Percentiles rank a stretch among this genome's conserved stretches.
Evolutionary conservation across 345 rosid genomes (phyloP).

Genomic region (Atalantia buxifolia): DNA sequence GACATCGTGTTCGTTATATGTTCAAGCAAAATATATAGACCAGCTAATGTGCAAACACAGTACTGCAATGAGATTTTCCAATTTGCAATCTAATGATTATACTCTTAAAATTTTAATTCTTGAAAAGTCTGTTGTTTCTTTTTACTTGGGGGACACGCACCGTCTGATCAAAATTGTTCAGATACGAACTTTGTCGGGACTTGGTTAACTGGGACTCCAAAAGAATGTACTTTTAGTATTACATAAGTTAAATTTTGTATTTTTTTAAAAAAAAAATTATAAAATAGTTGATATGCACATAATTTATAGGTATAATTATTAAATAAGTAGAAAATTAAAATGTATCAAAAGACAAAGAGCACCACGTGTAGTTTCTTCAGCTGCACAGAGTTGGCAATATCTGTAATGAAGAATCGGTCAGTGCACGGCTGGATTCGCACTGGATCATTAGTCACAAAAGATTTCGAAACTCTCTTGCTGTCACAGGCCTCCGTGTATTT

Average conservation of each 20-base stretch:
- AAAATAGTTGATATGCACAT: background rate
- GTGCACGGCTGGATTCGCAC: constrained; percentile 1
- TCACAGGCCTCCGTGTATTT: background rate
- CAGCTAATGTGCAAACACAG: background rate
- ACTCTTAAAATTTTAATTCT: background rate
- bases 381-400: background rate
- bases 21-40: background rate
- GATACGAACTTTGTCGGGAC: constrained; percentile 23
- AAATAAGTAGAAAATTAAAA: background rate
- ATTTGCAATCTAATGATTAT: background rate
- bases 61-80: background rate
- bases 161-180: background rate
- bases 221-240: background rate
- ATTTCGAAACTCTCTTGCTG: background rate
- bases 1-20: background rate
- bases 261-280: too few relatives aligned
- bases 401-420: background rate
- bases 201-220: constrained; percentile 1
- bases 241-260: too few relatives aligned
- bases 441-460: background rate
- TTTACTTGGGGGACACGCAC: background rate
- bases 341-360: background rate
- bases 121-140: background rate
- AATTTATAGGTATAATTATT: too few relatives aligned
- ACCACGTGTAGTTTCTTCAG: background rate